Conservation (phyloP, 148 eudicot species). For the Limonium bicolor region DNA sequence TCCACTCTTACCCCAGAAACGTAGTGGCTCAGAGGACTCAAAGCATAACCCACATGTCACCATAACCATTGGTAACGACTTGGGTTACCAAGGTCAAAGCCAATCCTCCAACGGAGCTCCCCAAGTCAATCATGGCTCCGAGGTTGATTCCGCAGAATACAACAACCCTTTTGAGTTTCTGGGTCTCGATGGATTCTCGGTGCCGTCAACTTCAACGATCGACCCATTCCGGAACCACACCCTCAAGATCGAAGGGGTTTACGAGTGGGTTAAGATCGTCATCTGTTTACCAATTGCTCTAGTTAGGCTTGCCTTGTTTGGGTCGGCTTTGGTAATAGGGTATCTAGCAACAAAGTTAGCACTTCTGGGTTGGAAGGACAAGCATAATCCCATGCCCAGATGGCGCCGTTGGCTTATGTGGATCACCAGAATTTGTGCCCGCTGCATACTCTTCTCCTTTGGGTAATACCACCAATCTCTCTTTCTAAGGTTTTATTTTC, state of each 20-base stretch:
- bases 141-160: no score
- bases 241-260: constrained; percentile 40
- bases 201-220: constrained; percentile 27
- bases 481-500: no score
- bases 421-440: constrained; percentile 56
- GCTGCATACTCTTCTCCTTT: constrained; percentile 75
- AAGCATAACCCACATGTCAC: no score
- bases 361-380: constrained; percentile 75
- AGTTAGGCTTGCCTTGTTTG: constrained; percentile 51
- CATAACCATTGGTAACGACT: no score
- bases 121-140: no score
- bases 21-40: no score
- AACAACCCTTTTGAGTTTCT: no score
- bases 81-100: no score
- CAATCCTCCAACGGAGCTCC: no score
- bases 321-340: constrained; percentile 44
- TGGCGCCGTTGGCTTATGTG: constrained; percentile 85
- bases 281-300: constrained; percentile 52
- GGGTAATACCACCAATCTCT: constrained; percentile 29
- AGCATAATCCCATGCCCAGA: constrained; percentile 61
- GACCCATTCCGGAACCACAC: constrained; percentile 89
- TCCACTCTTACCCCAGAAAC: no score
- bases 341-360: constrained; percentile 57
- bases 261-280: constrained; percentile 77
- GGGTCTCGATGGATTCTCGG: constrained; percentile 25